Evolutionary conservation across 2,329 filamentous ascomycete genomes (phyloP).

Genomic region (Penicillium sp.): DNA sequence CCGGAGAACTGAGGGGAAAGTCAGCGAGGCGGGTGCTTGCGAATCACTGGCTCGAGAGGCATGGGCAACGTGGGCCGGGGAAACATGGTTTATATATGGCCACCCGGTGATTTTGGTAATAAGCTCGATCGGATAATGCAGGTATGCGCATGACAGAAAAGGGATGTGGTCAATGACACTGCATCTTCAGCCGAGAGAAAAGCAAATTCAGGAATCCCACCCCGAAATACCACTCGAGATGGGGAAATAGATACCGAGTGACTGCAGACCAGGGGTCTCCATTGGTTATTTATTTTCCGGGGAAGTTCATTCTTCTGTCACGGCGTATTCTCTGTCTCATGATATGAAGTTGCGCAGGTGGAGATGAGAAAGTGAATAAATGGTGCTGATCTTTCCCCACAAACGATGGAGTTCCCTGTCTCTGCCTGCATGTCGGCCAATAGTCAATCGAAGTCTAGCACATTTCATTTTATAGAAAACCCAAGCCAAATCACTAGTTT

Average conservation of each 20-base stretch:
- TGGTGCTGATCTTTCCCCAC: slow-evolving; percentile 17
- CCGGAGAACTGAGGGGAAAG: background rate
- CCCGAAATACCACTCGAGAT: slow-evolving; percentile 16
- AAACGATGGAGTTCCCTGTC: slow-evolving; percentile 8
- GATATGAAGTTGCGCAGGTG: slow-evolving; percentile 7
- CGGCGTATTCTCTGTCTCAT: slow-evolving; percentile 13
- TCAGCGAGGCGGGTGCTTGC: background rate
- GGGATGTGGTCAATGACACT: background rate
- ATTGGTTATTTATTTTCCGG: slow-evolving; percentile 2
- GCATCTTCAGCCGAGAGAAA: slow-evolving; percentile 1
- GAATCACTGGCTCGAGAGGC: background rate
- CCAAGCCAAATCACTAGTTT: slow-evolving; percentile 5
- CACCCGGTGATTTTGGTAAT: background rate
- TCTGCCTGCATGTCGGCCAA: slow-evolving; percentile 5
- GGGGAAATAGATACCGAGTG: slow-evolving; percentile 15
- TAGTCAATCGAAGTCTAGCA: slow-evolving; percentile 5
- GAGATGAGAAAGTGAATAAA: slow-evolving; percentile 11
- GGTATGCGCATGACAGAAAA: slow-evolving; percentile 10
- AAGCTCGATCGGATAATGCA: slow-evolving; percentile 4
- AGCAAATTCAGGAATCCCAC: slow-evolving; percentile 11
- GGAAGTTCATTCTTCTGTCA: slow-evolving; percentile 8
- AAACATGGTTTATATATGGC: slow-evolving; percentile 10
- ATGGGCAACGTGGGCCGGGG: background rate
- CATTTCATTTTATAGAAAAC: slow-evolving; percentile 3
- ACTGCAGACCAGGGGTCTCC: slow-evolving; percentile 6